These are phyloP conservation scores for Clausena lansium DNA, from an alignment of 345 rosid genomes.

Conservation along the genomic window DNA sequence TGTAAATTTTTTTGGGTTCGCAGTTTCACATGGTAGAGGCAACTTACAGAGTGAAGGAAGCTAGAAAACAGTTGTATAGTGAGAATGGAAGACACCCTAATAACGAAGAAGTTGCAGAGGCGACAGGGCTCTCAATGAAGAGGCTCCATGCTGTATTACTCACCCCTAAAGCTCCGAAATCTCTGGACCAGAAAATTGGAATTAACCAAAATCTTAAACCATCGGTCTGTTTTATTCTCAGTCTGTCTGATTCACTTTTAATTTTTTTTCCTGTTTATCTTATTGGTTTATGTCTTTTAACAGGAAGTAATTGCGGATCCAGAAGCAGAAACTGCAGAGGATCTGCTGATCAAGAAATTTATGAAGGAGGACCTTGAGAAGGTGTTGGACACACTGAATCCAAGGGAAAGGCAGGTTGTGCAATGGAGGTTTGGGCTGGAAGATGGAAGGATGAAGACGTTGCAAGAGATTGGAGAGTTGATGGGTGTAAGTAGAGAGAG, in stretches of 20 bases:
- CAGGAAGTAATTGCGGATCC: conserved; percentile 92
- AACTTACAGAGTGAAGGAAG: conserved; percentile 85
- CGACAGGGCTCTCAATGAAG: conserved; percentile 87
- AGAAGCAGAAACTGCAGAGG: conserved; percentile 71
- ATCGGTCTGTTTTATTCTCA: conserved; percentile 42
- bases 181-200: conserved; percentile 91
- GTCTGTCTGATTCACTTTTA: background rate
- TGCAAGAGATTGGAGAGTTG: conserved; percentile 91
- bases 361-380: conserved; percentile 82
- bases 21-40: conserved; percentile 98
- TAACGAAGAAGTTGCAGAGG: conserved; percentile 84
- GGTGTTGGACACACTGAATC: conserved; percentile 65
- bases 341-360: conserved; percentile 61
- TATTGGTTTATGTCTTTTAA: conserved; percentile 8
- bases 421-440: conserved; percentile 89
- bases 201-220: conserved; percentile 76
- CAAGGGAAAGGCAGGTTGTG: conserved; percentile 77
- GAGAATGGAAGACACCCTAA: conserved; percentile 72
- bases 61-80: conserved; percentile 64
- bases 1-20: conserved; percentile 14
- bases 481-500: conserved; percentile 93
- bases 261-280: background rate
- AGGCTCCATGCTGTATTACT: conserved; percentile 71
- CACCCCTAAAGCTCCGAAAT: conserved; percentile 77
- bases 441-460: conserved; percentile 82